Percentiles rank a stretch among this genome's conserved stretches.
Evolutionary conservation across 352 stramenopile species (phyloP).

Genomic region (Globisporangium solare): DNA sequence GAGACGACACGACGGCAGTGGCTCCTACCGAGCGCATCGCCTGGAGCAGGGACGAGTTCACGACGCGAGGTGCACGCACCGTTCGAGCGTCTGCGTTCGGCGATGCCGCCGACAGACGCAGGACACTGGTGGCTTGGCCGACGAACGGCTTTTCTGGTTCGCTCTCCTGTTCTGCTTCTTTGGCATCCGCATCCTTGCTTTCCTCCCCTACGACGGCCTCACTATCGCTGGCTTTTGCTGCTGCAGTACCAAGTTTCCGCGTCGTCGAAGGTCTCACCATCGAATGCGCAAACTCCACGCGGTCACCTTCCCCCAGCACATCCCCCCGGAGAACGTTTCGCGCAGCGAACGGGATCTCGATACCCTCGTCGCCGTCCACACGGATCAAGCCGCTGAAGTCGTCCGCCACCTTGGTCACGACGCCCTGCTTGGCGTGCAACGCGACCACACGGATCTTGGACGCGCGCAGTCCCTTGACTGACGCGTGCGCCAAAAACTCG

Average conservation of each 20-base stretch:
- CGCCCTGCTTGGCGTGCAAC: constrained; percentile 52
- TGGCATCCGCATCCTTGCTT: constrained; percentile 6
- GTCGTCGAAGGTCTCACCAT: constrained; percentile 28
- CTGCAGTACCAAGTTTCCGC: constrained; percentile 21
- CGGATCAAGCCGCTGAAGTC: constrained; percentile 55
- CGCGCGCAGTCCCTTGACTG: constrained; percentile 43
- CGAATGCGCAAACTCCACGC: constrained; percentile 63
- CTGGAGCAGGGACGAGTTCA: constrained; percentile 66
- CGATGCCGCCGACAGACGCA: constrained; percentile 30
- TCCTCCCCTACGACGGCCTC: constrained; percentile 13
- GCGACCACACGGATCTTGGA: constrained; percentile 47
- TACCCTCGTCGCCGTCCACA: constrained; percentile 22
- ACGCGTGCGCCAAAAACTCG: constrained; percentile 48
- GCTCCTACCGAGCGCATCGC: constrained; percentile 61
- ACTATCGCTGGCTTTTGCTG: constrained; percentile 11
- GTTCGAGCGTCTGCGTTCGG: constrained; percentile 12
- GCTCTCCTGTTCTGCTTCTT: background rate
- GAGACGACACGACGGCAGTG: constrained; percentile 51
- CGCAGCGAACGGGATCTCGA: constrained; percentile 42
- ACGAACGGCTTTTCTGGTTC: constrained; percentile 11
- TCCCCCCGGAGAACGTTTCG: constrained; percentile 58
- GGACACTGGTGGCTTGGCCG: constrained; percentile 44
- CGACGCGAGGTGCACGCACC: constrained; percentile 34
- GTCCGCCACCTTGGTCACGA: constrained; percentile 43
- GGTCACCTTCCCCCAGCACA: constrained; percentile 55